These are phyloP conservation scores for Isatis tinctoria DNA, from an alignment of 345 rosid genomes.

Conservation along the genomic window DNA sequence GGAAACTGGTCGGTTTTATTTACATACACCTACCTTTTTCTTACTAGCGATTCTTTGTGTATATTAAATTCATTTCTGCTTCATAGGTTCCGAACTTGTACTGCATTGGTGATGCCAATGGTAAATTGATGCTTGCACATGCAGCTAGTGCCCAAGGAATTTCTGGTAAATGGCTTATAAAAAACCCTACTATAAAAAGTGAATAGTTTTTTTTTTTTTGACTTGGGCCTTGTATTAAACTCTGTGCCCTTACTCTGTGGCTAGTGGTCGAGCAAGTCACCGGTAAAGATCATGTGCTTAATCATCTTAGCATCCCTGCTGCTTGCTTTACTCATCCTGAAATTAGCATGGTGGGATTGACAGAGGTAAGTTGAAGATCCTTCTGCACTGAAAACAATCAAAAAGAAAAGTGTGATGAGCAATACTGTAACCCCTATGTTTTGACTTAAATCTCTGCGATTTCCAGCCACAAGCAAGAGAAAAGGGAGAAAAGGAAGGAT, in stretches of 20 bases:
- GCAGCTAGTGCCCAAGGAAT: constrained; percentile 99
- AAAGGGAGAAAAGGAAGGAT: constrained; percentile 87
- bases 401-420: neutral
- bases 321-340: constrained; percentile 99
- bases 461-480: constrained; percentile 97
- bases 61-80: constrained; percentile 12
- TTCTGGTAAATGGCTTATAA: constrained; percentile 50
- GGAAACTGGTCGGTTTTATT: constrained; percentile 56
- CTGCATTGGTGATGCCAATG: constrained; percentile 96
- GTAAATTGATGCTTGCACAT: constrained; percentile 99
- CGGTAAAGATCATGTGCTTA: constrained; percentile 87
- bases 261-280: constrained; percentile 95
- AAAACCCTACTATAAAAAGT: neutral
- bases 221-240: neutral
- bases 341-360: constrained; percentile 98
- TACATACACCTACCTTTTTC: neutral
- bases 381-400: neutral
- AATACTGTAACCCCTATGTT: neutral
- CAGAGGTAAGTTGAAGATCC: constrained; percentile 58
- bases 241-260: constrained; percentile 15
- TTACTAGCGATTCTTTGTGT: neutral
- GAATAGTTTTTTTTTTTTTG: neutral
- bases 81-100: constrained; percentile 79
- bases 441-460: neutral
- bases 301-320: constrained; percentile 93